phyloP scores from a whole-genome alignment of 768 basidiomycete species.

The Inosperma sp. region DNA sequence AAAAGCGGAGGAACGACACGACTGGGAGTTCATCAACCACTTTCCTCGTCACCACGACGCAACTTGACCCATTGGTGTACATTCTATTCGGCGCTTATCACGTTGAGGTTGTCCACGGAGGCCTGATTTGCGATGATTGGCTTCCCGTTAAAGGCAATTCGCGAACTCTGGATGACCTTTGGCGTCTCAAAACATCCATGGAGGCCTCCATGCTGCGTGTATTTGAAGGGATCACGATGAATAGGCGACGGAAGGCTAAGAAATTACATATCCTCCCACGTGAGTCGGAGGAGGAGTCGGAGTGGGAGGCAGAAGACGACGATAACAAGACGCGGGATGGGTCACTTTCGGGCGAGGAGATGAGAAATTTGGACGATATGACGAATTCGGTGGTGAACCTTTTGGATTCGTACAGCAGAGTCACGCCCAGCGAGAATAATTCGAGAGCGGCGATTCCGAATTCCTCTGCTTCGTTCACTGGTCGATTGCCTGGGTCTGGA shows the following conservation, averaged over 20 bases:
- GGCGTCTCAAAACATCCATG: constrained; percentile 71
- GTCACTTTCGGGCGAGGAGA: constrained; percentile 61
- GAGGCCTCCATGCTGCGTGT: constrained; percentile 85
- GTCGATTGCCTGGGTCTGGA: constrained; percentile 13
- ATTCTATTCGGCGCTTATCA: constrained; percentile 87
- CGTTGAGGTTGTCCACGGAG: constrained; percentile 61
- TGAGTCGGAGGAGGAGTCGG: constrained; percentile 46
- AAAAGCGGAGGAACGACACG: constrained; percentile 78
- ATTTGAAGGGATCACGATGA: constrained; percentile 75
- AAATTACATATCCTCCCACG: constrained; percentile 35
- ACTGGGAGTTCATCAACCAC: constrained; percentile 47
- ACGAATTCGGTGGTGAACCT: constrained; percentile 72
- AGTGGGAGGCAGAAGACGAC: constrained; percentile 58
- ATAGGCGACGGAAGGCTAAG: constrained; percentile 31
- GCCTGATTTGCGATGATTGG: constrained; percentile 89
- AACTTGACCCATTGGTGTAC: constrained; percentile 84
- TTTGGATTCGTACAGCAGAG: constrained; percentile 66
- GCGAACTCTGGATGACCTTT: constrained; percentile 76
- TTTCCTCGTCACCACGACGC: constrained; percentile 75
- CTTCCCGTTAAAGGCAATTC: constrained; percentile 74
- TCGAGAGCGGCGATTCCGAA: constrained; percentile 68
- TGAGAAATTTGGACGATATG: constrained; percentile 69
- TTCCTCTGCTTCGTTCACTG: no score
- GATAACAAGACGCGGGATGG: constrained; percentile 39
- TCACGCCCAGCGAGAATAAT: constrained; percentile 44